Evolutionary conservation across 257 asterid genomes (phyloP).

Genomic region (Euphrasia confusa): DNA sequence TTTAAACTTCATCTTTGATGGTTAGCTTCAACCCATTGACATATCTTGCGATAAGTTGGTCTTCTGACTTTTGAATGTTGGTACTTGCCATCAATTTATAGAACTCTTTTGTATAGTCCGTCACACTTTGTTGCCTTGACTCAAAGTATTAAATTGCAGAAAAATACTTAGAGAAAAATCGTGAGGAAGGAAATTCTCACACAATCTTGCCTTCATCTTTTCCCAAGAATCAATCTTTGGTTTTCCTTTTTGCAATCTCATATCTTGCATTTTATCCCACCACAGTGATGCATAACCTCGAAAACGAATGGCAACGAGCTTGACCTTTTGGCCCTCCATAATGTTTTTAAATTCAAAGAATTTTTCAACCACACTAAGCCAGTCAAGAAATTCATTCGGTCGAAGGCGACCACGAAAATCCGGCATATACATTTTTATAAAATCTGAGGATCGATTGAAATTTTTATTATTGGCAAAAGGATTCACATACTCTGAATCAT

Average conservation of each 20-base stretch:
- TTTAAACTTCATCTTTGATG: conserved; percentile 8
- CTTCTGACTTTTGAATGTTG: background rate
- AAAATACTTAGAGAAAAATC: background rate
- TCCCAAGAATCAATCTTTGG: background rate
- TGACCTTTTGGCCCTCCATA: too few species aligned
- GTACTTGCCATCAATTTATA: background rate
- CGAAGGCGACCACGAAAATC: background rate
- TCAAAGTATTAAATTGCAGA: conserved; percentile 7
- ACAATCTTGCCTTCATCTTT: background rate
- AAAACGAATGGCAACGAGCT: background rate
- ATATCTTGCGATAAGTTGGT: conserved; percentile 14
- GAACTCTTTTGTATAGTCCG: conserved; percentile 2
- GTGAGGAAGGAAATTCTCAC: background rate
- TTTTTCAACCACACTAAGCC: background rate
- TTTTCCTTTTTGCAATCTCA: background rate
- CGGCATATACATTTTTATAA: too few species aligned
- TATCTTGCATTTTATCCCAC: conserved; percentile 9
- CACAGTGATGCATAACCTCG: background rate
- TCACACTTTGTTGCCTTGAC: background rate
- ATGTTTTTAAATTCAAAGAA: background rate
- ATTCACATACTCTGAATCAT: too few species aligned
- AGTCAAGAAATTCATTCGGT: background rate
- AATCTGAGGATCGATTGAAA: background rate
- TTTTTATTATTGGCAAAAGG: too few species aligned
- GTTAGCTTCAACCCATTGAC: background rate